Evolutionary conservation across 371 early-diverging fungal genomes (phyloP).

Genomic region (Lichtheimia ornata): DNA sequence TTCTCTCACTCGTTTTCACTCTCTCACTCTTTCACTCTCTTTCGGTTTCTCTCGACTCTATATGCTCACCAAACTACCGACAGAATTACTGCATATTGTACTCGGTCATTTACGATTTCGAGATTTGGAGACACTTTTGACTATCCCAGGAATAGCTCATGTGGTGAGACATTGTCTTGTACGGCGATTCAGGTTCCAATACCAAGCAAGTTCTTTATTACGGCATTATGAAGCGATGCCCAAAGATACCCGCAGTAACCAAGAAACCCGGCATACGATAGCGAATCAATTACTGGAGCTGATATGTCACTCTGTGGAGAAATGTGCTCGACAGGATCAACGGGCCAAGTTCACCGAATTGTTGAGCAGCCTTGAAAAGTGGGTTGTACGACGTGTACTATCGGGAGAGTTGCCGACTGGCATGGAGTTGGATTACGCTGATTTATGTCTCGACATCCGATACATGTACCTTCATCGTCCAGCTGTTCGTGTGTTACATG

Average conservation of each 20-base stretch:
- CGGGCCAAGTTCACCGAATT: slow-evolving; percentile 36
- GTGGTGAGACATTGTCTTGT: slow-evolving; percentile 25
- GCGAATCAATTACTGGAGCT: slow-evolving; percentile 28
- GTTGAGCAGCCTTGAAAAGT: slow-evolving; percentile 36
- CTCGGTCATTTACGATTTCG: slow-evolving; percentile 29
- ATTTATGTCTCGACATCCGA: slow-evolving; percentile 38
- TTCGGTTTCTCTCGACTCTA: not conserved
- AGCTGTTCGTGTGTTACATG: slow-evolving; percentile 45
- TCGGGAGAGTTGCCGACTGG: slow-evolving; percentile 20
- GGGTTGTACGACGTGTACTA: slow-evolving; percentile 33
- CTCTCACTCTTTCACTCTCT: not conserved
- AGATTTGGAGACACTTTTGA: slow-evolving; percentile 27
- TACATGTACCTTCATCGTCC: slow-evolving; percentile 42
- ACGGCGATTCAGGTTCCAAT: slow-evolving; percentile 35
- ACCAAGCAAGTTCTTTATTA: slow-evolving; percentile 23
- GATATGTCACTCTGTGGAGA: slow-evolving; percentile 33
- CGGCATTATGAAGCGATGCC: slow-evolving; percentile 33
- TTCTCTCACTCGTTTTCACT: not conserved
- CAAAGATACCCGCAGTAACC: slow-evolving; percentile 7
- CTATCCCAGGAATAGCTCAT: slow-evolving; percentile 9
- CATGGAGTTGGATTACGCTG: slow-evolving; percentile 42
- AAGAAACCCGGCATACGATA: slow-evolving; percentile 22
- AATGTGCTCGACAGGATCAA: slow-evolving; percentile 30
- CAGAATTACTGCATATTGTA: slow-evolving; percentile 38
- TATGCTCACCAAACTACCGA: slow-evolving; percentile 38